These are phyloP conservation scores for Alternaria alternata DNA, from an alignment of 2,329 filamentous ascomycete genomes.

Conservation along the genomic window DNA sequence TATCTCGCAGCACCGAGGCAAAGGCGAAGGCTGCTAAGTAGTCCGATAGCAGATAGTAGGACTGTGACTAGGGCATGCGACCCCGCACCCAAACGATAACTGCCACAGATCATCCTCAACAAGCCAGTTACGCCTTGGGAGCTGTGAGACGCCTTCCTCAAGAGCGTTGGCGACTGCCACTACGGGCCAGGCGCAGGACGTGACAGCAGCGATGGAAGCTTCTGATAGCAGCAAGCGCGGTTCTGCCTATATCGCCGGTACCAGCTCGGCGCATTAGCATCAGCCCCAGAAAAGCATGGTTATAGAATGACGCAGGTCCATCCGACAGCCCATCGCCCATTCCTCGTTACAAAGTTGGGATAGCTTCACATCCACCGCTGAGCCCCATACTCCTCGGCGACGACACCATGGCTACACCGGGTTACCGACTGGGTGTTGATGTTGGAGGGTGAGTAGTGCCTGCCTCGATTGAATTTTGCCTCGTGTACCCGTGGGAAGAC, in stretches of 20 bases:
- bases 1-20: slow-evolving; percentile 1
- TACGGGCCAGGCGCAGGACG: neutral
- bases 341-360: slow-evolving; percentile 1
- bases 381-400: neutral
- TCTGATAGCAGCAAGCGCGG: slow-evolving; percentile 3
- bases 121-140: neutral
- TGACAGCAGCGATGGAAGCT: neutral
- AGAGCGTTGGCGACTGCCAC: neutral
- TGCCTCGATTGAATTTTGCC: neutral
- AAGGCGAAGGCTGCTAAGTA: neutral
- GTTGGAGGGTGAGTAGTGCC: slow-evolving; percentile 44
- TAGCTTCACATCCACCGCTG: neutral
- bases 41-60: neutral
- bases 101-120: slow-evolving; percentile 5
- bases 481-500: neutral
- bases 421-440: slow-evolving; percentile 46
- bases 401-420: slow-evolving; percentile 17
- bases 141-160: neutral
- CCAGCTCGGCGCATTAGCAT: slow-evolving; percentile 11
- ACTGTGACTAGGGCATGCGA: neutral
- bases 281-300: slow-evolving; percentile 16
- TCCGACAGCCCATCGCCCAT: neutral
- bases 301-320: slow-evolving; percentile 20
- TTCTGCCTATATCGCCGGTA: slow-evolving; percentile 9
- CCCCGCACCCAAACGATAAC: slow-evolving; percentile 5